Conservation (phyloP, 2,329 filamentous ascomycete genomes). For the Onygenales sp. region DNA sequence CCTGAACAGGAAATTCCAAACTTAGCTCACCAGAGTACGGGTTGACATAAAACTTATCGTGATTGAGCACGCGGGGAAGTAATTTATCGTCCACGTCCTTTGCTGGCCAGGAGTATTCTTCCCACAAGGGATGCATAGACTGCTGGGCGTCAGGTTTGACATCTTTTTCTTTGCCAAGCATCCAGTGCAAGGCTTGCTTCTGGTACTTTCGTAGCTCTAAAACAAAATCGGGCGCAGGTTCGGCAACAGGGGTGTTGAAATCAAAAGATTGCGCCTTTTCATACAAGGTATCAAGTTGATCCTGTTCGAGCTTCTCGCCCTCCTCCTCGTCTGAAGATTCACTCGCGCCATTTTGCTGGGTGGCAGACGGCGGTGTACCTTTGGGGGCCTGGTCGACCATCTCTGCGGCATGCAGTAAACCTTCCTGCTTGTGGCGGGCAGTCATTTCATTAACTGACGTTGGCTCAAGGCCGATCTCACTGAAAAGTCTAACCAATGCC, state of each 20-base stretch:
- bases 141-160: constrained; percentile 58
- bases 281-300: constrained; percentile 88
- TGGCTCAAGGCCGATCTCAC: constrained; percentile 77
- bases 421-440: constrained; percentile 71
- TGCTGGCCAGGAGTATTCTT: constrained; percentile 82
- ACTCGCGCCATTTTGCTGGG: constrained; percentile 24
- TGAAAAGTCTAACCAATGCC: constrained; percentile 76
- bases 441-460: constrained; percentile 64
- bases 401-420: constrained; percentile 77
- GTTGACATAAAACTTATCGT: constrained; percentile 82
- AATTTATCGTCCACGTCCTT: constrained; percentile 80
- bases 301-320: constrained; percentile 83
- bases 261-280: constrained; percentile 96
- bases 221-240: constrained; percentile 71
- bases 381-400: constrained; percentile 66
- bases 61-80: constrained; percentile 54
- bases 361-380: constrained; percentile 42
- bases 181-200: constrained; percentile 92
- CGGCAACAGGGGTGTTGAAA: constrained; percentile 78
- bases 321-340: constrained; percentile 63
- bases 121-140: constrained; percentile 96
- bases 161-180: constrained; percentile 86
- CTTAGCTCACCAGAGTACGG: constrained; percentile 93
- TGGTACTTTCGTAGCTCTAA: constrained; percentile 86
- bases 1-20: constrained; percentile 81